Percentiles rank a stretch among this genome's conserved stretches.
Conservation (phyloP, 129 eudicot species). For the Apium graveolens region DNA sequence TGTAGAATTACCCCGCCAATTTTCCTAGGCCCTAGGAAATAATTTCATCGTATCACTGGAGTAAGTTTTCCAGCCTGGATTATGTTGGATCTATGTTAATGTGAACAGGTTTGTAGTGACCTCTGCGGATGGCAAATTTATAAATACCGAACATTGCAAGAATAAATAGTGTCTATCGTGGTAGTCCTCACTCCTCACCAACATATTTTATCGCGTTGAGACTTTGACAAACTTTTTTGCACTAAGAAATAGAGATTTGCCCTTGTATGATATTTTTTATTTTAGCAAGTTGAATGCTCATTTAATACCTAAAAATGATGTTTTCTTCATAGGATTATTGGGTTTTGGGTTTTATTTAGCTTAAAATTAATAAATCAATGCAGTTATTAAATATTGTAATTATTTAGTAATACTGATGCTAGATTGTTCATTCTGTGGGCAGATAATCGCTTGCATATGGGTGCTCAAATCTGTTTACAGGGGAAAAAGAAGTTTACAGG, state of each 20-base stretch:
- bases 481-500: slow-evolving; percentile 65
- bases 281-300: not conserved
- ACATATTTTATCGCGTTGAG: not conserved
- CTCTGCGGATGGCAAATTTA: not conserved
- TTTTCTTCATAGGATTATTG: not conserved
- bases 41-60: not conserved
- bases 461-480: slow-evolving; percentile 36
- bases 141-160: not conserved
- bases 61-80: not conserved
- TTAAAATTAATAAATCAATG: not conserved
- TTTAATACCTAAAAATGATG: not conserved
- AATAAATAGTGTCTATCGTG: not conserved
- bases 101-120: not conserved
- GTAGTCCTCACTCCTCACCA: not conserved
- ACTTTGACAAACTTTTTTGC: not conserved
- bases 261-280: not conserved
- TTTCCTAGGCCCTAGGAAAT: not conserved
- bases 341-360: too few species aligned
- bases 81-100: not conserved
- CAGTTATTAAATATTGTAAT: not conserved
- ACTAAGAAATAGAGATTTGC: not conserved
- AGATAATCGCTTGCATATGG: slow-evolving; percentile 50
- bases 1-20: not conserved
- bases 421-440: slow-evolving; percentile 2
- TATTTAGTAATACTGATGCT: not conserved